A percentile compares a stretch with the other conserved stretches of the same genome.
phyloP scores from a whole-genome alignment of 441 rosid genomes.

The Bruguiera hainesii region DNA sequence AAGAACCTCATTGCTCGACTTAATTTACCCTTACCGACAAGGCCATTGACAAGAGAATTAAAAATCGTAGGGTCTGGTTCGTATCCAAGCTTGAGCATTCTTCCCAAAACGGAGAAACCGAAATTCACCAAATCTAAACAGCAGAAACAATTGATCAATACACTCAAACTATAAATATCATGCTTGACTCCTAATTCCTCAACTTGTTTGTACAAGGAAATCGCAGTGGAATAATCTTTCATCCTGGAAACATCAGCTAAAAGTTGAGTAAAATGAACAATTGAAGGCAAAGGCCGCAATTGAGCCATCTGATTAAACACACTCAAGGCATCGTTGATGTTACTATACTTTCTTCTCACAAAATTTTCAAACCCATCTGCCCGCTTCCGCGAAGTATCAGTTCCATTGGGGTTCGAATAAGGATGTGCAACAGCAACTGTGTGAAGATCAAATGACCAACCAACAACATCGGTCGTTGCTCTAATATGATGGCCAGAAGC shows the following conservation, averaged over 20 bases:
- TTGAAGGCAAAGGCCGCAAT: not conserved
- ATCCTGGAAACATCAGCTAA: not conserved
- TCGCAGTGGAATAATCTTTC: not conserved
- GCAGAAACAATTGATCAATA: conserved; percentile 2
- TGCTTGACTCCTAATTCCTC: not conserved
- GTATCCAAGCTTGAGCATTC: not conserved
- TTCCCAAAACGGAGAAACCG: conserved; percentile 4
- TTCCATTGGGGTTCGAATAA: not conserved
- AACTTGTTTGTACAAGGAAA: not conserved
- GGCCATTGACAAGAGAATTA: conserved; percentile 2
- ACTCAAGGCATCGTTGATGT: not conserved
- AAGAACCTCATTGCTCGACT: not conserved
- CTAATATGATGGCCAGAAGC: not conserved
- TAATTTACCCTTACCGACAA: conserved; percentile 2
- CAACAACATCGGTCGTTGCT: not conserved
- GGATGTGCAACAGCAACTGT: not conserved
- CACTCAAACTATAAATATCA: not conserved
- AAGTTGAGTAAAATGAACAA: conserved; percentile 1
- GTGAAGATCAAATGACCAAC: not conserved
- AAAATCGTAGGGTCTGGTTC: not conserved
- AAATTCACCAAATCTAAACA: not conserved
- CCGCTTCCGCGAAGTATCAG: not conserved
- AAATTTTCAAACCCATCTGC: not conserved
- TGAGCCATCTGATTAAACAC: conserved; percentile 1
- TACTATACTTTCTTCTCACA: not conserved